Percentiles rank a stretch among this genome's conserved stretches.
Evolutionary conservation across 208 protist genomes (phyloP).

Genomic region (Wallacemonas sp.): DNA sequence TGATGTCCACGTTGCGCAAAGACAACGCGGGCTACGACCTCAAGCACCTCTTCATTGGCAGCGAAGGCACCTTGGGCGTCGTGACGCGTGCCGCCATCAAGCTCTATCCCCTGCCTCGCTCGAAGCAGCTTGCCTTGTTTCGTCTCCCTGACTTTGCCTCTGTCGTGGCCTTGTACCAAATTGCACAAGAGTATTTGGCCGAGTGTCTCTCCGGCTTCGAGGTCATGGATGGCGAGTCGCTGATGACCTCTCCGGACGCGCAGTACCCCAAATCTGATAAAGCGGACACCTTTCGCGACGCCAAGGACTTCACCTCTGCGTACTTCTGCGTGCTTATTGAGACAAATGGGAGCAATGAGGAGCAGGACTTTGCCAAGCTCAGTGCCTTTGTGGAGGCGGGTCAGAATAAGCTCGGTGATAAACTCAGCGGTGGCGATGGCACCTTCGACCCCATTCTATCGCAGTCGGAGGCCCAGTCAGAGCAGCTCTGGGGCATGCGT

Average conservation of each 20-base stretch:
- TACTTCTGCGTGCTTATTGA: constrained; percentile 94
- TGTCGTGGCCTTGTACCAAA: constrained; percentile 68
- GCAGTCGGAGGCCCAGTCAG: constrained; percentile 52
- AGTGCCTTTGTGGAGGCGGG: constrained; percentile 48
- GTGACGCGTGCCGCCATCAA: constrained; percentile 85
- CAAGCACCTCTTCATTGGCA: constrained; percentile 97
- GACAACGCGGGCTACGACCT: constrained; percentile 97
- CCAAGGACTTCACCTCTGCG: constrained; percentile 42
- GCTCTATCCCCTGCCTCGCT: constrained; percentile 53
- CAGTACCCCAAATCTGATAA: constrained; percentile 49
- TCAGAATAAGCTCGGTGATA: constrained; percentile 38
- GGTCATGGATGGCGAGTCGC: constrained; percentile 89
- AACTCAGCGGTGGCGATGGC: constrained; percentile 27
- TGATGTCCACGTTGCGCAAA: constrained; percentile 89
- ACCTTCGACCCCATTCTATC: constrained; percentile 59
- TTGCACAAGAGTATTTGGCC: constrained; percentile 82
- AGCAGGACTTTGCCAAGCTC: constrained; percentile 90
- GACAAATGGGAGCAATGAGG: constrained; percentile 89
- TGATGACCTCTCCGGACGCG: constrained; percentile 53
- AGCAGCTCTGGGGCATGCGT: constrained; percentile 66
- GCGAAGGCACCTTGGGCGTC: constrained; percentile 96
- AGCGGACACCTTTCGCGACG: constrained; percentile 38
- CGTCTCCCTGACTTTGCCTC: constrained; percentile 61
- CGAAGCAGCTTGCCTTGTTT: constrained; percentile 88
- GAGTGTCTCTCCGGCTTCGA: constrained; percentile 95